These are phyloP conservation scores for Solanum pinnatisectum DNA, from an alignment of 257 asterid species.

Conservation along the genomic window DNA sequence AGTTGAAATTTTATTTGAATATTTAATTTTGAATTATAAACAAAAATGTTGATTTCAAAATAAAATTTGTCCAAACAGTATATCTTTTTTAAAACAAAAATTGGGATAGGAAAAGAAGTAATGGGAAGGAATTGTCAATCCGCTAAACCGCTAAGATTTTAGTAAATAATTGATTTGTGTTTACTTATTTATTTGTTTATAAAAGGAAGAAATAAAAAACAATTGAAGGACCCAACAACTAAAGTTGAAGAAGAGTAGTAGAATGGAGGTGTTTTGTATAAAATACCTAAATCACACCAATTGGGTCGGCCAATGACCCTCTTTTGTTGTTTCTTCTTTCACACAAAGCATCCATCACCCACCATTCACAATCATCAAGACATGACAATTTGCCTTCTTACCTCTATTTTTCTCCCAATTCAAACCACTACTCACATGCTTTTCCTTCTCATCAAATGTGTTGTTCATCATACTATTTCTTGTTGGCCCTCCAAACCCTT, in stretches of 20 bases:
- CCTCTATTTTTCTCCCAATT: neutral
- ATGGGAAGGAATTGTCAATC: no score
- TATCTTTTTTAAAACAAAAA: no score
- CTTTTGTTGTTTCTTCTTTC: neutral
- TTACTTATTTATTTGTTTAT: no score
- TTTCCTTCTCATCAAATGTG: conserved; percentile 20
- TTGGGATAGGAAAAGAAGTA: no score
- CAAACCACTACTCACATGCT: conserved; percentile 6
- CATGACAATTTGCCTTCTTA: neutral
- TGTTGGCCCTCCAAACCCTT: conserved; percentile 12
- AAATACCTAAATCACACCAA: neutral
- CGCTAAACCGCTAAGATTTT: no score
- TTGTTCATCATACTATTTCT: conserved; percentile 12
- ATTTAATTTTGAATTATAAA: no score
- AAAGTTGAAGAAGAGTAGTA: neutral
- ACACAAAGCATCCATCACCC: neutral
- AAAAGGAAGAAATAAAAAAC: neutral
- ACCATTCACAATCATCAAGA: neutral
- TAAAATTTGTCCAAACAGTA: no score
- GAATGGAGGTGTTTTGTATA: neutral
- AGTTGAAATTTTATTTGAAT: no score
- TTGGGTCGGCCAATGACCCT: neutral
- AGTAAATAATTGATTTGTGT: no score
- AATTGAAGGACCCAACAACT: neutral
- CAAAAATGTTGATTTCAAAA: no score